Conservation (phyloP, 495 filamentous ascomycete genomes). For the Aspergillus mulundensis region DNA sequence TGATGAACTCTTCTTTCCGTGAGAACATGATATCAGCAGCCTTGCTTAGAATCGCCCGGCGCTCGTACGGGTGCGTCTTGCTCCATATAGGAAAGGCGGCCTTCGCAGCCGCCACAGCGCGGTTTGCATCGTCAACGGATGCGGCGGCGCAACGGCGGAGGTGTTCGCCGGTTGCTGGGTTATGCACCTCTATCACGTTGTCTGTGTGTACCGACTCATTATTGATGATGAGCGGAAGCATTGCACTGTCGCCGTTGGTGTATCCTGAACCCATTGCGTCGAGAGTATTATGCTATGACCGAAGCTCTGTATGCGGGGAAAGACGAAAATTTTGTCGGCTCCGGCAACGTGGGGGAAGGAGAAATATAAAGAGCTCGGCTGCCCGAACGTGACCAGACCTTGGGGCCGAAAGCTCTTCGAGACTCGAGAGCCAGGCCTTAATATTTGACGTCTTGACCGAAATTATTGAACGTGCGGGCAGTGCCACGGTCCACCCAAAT, state of each 20-base stretch:
- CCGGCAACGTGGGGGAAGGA: background rate
- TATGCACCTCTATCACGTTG: constrained; percentile 62
- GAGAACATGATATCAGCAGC: constrained; percentile 63
- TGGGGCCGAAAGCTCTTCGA: no score
- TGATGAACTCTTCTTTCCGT: constrained; percentile 58
- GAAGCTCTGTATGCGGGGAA: background rate
- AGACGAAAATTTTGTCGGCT: background rate
- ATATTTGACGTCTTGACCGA: no score
- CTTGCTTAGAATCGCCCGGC: constrained; percentile 68
- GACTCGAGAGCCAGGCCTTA: no score
- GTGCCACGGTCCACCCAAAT: constrained; percentile 10
- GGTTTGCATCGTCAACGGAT: constrained; percentile 55
- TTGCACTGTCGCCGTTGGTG: constrained; percentile 17
- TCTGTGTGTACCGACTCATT: constrained; percentile 59
- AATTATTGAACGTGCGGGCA: background rate
- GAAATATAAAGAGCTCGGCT: background rate
- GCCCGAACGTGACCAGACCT: no score
- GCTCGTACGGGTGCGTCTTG: constrained; percentile 53
- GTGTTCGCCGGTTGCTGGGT: constrained; percentile 58
- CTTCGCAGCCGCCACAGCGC: constrained; percentile 54
- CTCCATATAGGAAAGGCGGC: constrained; percentile 70
- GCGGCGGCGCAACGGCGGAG: constrained; percentile 61
- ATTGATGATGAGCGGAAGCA: constrained; percentile 69
- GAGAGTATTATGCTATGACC: background rate
- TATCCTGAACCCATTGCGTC: constrained; percentile 6